Percentiles rank a stretch among this genome's conserved stretches.
phyloP scores from a whole-genome alignment of 805 yeast genomes.

The Tetrapisispora fleetii region DNA sequence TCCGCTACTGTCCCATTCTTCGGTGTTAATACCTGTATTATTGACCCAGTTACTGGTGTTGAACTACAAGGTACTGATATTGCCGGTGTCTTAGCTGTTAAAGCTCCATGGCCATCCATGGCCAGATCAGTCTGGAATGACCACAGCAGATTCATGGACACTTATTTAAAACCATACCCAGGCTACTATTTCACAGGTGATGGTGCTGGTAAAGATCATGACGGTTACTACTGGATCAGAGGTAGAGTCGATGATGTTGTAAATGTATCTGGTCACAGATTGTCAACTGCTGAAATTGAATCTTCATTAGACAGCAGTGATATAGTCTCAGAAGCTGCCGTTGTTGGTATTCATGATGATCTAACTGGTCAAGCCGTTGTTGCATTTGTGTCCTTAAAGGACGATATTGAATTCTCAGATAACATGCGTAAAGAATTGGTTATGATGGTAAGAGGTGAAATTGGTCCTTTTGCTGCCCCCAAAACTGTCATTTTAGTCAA shows the following conservation, averaged over 20 bases:
- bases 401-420: slow-evolving; percentile 27
- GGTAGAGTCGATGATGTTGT: slow-evolving; percentile 99
- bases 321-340: slow-evolving; percentile 89
- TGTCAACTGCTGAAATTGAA: slow-evolving; percentile 97
- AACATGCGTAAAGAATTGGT: slow-evolving; percentile 51
- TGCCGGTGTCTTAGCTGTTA: slow-evolving; percentile 91
- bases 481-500: slow-evolving; percentile 69
- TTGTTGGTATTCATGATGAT: slow-evolving; percentile 89
- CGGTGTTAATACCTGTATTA: slow-evolving; percentile 82
- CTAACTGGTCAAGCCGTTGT: slow-evolving; percentile 96
- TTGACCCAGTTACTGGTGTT: slow-evolving; percentile 87
- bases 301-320: slow-evolving; percentile 75
- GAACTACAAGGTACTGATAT: slow-evolving; percentile 81
- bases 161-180: slow-evolving; percentile 87
- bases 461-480: slow-evolving; percentile 84
- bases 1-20: slow-evolving; percentile 95
- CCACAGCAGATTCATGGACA: slow-evolving; percentile 77
- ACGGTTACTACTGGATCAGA: slow-evolving; percentile 95
- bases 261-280: slow-evolving; percentile 93
- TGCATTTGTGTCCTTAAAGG: slow-evolving; percentile 82
- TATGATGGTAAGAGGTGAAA: slow-evolving; percentile 60
- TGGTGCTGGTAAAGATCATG: slow-evolving; percentile 95
- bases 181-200: slow-evolving; percentile 96
- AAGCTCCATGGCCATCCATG: slow-evolving; percentile 96
- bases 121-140: slow-evolving; percentile 91